These are phyloP conservation scores for Puccinia coronata DNA, from an alignment of 1,284 basidiomycete species.

Conservation along the genomic window DNA sequence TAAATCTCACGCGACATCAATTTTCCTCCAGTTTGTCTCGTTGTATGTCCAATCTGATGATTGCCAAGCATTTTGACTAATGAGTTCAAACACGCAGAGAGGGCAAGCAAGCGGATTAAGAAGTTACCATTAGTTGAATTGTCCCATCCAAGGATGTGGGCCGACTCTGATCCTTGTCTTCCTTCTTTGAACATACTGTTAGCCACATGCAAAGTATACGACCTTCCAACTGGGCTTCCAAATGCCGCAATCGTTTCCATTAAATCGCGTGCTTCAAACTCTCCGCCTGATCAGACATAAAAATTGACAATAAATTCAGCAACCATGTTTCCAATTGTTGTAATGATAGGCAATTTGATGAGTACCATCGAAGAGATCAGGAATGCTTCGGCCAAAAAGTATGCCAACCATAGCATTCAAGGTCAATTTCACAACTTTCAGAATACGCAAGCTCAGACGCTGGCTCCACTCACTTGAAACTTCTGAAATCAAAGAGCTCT, in stretches of 20 bases:
- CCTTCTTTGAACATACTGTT: conserved; percentile 26
- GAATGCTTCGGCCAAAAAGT: not conserved
- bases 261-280: conserved; percentile 25
- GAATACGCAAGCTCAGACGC: not conserved
- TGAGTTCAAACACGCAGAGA: no score
- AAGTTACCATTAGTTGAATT: conserved; percentile 16
- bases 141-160: conserved; percentile 45
- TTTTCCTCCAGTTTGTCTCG: conserved; percentile 43
- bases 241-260: conserved; percentile 32
- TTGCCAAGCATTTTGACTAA: not conserved
- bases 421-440: no score
- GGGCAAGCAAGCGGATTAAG: not conserved
- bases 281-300: conserved; percentile 12
- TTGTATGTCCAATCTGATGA: conserved; percentile 48
- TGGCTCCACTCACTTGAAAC: conserved; percentile 40
- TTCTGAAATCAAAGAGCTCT: conserved; percentile 42
- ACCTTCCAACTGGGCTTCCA: conserved; percentile 26
- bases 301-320: not conserved
- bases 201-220: conserved; percentile 41
- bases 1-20: conserved; percentile 39
- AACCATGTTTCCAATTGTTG: not conserved
- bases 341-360: no score
- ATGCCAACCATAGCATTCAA: not conserved
- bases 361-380: conserved; percentile 35
- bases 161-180: not conserved